Evolutionary conservation across 2,329 filamentous ascomycete species (phyloP).

Genomic region (Ramichloridium luteum): DNA sequence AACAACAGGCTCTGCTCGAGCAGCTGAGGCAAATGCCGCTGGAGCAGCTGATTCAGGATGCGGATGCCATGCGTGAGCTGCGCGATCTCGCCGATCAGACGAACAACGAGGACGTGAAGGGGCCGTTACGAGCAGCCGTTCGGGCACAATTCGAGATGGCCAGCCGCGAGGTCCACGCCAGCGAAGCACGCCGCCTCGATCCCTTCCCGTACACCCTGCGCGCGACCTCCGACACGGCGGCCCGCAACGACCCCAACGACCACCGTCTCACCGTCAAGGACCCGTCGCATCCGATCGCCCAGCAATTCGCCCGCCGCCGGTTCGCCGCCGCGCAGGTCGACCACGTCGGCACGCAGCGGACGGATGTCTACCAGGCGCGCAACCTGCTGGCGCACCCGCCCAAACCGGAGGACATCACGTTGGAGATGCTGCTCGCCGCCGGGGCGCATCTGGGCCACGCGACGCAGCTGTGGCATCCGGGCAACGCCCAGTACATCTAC

Average conservation of each 20-base stretch:
- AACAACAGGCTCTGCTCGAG: too few species aligned
- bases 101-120: too few species aligned
- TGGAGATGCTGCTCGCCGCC: conserved; percentile 79
- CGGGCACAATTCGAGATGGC: conserved; percentile 5
- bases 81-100: too few species aligned
- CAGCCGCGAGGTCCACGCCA: too few species aligned
- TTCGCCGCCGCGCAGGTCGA: conserved; percentile 28
- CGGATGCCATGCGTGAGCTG: too few species aligned
- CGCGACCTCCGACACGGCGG: conserved; percentile 3
- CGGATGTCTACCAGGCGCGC: conserved; percentile 50
- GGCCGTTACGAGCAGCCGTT: neutral
- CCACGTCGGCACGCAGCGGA: conserved; percentile 28
- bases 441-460: conserved; percentile 85
- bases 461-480: conserved; percentile 85
- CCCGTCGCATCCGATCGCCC: conserved; percentile 24
- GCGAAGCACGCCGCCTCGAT: too few species aligned
- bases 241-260: conserved; percentile 13
- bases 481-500: conserved; percentile 87
- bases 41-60: too few species aligned
- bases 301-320: conserved; percentile 32
- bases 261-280: conserved; percentile 23
- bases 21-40: too few species aligned
- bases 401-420: conserved; percentile 63
- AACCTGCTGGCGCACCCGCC: conserved; percentile 62
- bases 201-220: conserved; percentile 4